Evolutionary conservation across 2,329 filamentous ascomycete species (phyloP), one percentile per base, ranked within the genome.

Genomic region (Amauroascus niger): DNA sequence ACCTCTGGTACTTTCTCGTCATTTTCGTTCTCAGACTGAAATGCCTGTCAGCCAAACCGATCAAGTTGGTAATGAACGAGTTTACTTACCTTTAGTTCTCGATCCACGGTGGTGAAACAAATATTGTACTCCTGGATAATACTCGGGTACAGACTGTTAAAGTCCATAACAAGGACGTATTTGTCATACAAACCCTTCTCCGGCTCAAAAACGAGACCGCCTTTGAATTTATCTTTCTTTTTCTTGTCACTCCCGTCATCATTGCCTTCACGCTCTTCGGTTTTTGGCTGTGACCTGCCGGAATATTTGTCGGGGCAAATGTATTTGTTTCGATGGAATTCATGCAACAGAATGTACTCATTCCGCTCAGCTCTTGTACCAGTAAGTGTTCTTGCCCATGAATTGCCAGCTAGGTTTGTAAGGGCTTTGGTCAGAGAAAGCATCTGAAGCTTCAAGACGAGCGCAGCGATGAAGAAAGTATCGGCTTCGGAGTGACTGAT

Each of bases 51-150:
- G 61, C 20, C 22, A 37, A 48, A 30, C 5, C n/a, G 8, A 22
- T 3, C 3, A 39, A 43, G 26, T 30, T 30, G 39, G 43, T 40
- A 37, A 14, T 40, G 32, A 22, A 13, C 20, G n/a, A 9, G 41
- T 28, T 14, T 14, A 70, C 82, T 74, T 79, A 88, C 86, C 62
- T 84, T 73, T 57, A 80, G 75, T 39, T 80, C 76, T 62, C 93
- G 79, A 57, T 97, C 87, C 6, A 98, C 89, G 0, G 94, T 98
- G 1, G 93, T 98, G 71, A 98, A 98, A 75, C 94, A 98, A 62
- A 98, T 98, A 71, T 98, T 98, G 74, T 84, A 98, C 77, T 98
- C 94, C 66, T 98, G 94, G 57, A 98, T 98, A 65, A 98, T 97
- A 66, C 88, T 96, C 30, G 93, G 93, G 64, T 98, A 98, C 58